phyloP scores from a whole-genome alignment of 306 rosid genomes.

The Rosa lucieae region DNA sequence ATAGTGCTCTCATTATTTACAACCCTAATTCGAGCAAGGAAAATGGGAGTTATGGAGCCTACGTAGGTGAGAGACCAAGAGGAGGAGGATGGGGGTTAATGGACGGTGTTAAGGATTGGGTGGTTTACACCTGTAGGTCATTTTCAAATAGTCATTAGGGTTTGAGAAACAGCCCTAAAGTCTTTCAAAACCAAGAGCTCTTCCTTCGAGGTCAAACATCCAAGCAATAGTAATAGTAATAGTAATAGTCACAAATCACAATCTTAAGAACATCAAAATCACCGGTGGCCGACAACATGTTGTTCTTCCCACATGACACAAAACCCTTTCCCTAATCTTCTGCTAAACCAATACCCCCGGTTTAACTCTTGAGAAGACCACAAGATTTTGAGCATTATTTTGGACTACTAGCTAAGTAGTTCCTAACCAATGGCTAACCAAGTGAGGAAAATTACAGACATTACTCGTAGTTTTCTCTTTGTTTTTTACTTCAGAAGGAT shows the following conservation, averaged over 20 bases:
- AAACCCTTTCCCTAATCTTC: conserved; percentile 18
- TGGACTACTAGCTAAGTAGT: neutral
- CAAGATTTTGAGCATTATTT: neutral
- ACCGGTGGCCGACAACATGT: conserved; percentile 65
- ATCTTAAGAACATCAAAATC: conserved; percentile 27
- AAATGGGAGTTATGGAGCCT: neutral
- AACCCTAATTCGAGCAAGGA: neutral
- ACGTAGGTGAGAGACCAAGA: neutral
- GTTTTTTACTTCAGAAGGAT: neutral
- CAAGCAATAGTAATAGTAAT: conserved; percentile 17
- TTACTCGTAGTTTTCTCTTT: neutral
- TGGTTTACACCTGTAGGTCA: conserved; percentile 13
- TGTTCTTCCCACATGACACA: conserved; percentile 41
- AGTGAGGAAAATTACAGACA: neutral
- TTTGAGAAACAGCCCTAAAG: conserved; percentile 22
- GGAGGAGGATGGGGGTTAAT: neutral
- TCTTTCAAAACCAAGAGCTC: conserved; percentile 23
- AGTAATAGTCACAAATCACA: conserved; percentile 24
- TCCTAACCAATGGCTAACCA: neutral
- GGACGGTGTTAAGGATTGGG: conserved; percentile 40
- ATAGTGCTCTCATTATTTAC: neutral
- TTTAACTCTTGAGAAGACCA: neutral
- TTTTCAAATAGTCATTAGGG: conserved; percentile 8
- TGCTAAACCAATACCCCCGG: neutral
- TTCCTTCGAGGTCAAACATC: conserved; percentile 51